These are phyloP conservation scores for Coccomyxa sp. DNA, from an alignment of 139 green algal species.

Conservation along the genomic window DNA sequence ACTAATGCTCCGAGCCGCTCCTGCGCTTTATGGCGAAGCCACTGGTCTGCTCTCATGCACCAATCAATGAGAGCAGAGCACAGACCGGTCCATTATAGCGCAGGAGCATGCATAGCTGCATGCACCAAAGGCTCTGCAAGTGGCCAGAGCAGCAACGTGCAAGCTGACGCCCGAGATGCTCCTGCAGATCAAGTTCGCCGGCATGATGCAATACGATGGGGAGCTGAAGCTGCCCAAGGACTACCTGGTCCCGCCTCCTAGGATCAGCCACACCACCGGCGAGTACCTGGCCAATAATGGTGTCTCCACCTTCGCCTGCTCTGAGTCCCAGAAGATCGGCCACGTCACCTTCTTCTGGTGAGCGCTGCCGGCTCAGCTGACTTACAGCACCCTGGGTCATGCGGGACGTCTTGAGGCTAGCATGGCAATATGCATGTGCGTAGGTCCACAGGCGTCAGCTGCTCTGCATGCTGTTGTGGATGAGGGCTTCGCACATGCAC, in stretches of 20 bases:
- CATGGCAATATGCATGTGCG: neutral
- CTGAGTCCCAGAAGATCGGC: conserved; percentile 95
- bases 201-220: conserved; percentile 97
- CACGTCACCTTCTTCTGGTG: conserved; percentile 45
- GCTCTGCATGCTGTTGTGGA: too few relatives aligned
- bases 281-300: conserved; percentile 83
- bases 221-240: conserved; percentile 87
- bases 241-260: conserved; percentile 87
- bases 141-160: neutral
- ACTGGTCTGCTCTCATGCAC: too few relatives aligned
- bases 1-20: too few relatives aligned
- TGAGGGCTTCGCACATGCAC: too few relatives aligned
- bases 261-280: conserved; percentile 63
- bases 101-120: neutral
- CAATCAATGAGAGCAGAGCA: neutral
- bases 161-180: neutral
- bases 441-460: too few relatives aligned
- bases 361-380: neutral
- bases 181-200: conserved; percentile 68
- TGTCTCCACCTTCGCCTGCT: conserved; percentile 85
- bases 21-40: too few relatives aligned
- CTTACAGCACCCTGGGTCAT: neutral
- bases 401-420: neutral
- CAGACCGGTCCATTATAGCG: neutral
- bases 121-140: neutral